Base-by-base conservation (phyloP, 2,329 filamentous ascomycete species). In the Calonectria montana region DNA sequence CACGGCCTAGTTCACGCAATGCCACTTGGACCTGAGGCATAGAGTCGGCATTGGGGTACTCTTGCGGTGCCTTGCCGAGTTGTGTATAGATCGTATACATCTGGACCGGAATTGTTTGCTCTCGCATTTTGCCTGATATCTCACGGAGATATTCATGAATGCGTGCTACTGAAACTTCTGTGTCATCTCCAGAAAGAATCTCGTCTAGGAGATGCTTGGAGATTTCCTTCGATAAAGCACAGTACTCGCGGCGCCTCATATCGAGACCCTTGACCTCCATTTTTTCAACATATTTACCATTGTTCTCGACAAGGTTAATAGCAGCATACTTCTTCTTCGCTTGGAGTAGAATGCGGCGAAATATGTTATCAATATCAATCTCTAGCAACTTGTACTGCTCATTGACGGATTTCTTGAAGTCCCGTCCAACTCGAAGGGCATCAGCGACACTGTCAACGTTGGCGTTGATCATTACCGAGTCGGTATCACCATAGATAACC, bases 321-420 rank as follows among this genome's bases (percentile, higher is more conserved):
- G 97, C 97, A 10, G 97, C 97, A 83, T 99, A 99, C 87, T 99
- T 99, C 88, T 99, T 99, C 89, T 99, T 99, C 35, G 97, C 96
- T 81, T 98, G 97, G 16, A 99, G 88, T 45, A 99, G 86, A 68
- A 99, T 94, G 37, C 97, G 93, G 55, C 96, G 91, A 88, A 99
- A 99, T 73, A 98, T 90, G 79, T 98, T 98, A 84, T 99, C 97
- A 76, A 99, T 98, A 80, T 99, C 97, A 75, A 99, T 99, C 82
- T 99, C 97, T 16, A 99, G 89, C 64, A 98, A 89, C 79, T 89
- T 94, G 84, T 99, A 99, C 73, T 93, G 92, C 78, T 98, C 94
- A 81, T 99, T 99, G 84, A 99, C 97, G 27, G 94, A 91, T 78
- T 92, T 93, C 86, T 98, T 98, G 88, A 99, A 98, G 74, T 98